Evolutionary conservation across 2,329 filamentous ascomycete species (phyloP).

Genomic region (Alternaria consortialis): DNA sequence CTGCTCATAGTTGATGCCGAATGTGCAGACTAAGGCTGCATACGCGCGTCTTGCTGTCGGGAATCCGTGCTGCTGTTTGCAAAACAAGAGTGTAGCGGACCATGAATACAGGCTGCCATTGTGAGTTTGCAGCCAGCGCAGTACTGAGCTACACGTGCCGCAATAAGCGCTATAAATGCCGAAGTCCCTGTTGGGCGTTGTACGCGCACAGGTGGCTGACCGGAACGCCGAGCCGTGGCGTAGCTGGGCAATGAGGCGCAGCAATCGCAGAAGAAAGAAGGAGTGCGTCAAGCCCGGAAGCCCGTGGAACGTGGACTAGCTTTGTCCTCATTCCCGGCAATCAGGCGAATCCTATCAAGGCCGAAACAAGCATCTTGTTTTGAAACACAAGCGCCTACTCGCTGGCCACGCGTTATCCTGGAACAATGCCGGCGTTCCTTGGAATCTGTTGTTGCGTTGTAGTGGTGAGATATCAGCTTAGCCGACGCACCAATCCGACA

Average conservation of each 20-base stretch:
- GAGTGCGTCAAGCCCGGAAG: background rate
- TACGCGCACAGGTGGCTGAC: background rate
- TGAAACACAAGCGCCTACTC: background rate
- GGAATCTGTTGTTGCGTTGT: background rate
- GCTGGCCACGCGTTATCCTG: background rate
- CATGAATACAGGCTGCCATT: background rate
- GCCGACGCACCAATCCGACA: background rate
- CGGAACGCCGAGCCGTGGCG: constrained; percentile 1
- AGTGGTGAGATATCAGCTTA: constrained; percentile 2
- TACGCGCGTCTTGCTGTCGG: background rate
- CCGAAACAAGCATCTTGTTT: background rate
- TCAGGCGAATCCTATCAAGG: background rate
- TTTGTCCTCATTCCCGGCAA: background rate
- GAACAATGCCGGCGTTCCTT: background rate
- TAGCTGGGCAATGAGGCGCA: constrained; percentile 5
- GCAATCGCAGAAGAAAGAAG: constrained; percentile 1
- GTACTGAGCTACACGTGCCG: background rate
- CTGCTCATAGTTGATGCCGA: background rate
- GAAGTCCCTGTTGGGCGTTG: background rate
- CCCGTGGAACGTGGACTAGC: background rate
- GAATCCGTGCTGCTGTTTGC: background rate
- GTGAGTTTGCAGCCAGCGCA: background rate
- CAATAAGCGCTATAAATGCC: background rate
- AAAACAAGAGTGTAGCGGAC: background rate
- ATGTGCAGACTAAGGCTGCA: background rate